Evolutionary conservation across 2,329 filamentous ascomycete species (phyloP).

Genomic region (Colletotrichum gloeosporioides): DNA sequence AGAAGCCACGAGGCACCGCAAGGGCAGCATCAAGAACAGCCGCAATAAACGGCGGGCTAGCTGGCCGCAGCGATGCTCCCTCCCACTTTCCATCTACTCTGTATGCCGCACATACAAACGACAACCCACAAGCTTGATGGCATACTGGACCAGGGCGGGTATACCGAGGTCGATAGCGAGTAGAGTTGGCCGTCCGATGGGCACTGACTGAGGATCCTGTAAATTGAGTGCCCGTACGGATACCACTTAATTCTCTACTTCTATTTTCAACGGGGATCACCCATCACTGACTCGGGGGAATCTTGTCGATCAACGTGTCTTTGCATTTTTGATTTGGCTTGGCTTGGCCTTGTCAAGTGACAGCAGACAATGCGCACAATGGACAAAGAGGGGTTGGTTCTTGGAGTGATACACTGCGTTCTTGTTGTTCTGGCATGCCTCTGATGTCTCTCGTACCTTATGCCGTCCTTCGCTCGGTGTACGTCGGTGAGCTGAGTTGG

Average conservation of each 20-base stretch:
- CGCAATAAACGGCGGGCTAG: background rate
- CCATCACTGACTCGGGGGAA: conserved; percentile 18
- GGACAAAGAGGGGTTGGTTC: background rate
- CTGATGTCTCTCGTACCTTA: background rate
- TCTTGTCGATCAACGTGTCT: conserved; percentile 17
- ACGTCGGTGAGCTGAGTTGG: conserved; percentile 5
- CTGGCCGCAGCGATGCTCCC: background rate
- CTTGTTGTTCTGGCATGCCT: background rate
- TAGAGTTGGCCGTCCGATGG: background rate
- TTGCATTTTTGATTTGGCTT: background rate
- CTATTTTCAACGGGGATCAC: conserved; percentile 16
- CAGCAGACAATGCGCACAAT: conserved; percentile 17
- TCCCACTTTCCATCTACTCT: background rate
- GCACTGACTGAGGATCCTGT: background rate
- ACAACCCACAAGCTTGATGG: background rate
- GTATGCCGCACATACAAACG: background rate
- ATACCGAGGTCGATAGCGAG: background rate
- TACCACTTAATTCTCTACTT: background rate
- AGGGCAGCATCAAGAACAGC: background rate
- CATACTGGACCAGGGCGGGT: background rate
- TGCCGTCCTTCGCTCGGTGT: background rate
- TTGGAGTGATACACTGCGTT: background rate
- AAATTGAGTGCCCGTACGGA: background rate
- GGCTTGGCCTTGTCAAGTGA: background rate
- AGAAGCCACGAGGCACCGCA: background rate